Percentiles rank a stretch among this genome's conserved stretches.
Evolutionary conservation across 2,329 filamentous ascomycete species (phyloP).

Genomic region (Cladophialophora psammophila): DNA sequence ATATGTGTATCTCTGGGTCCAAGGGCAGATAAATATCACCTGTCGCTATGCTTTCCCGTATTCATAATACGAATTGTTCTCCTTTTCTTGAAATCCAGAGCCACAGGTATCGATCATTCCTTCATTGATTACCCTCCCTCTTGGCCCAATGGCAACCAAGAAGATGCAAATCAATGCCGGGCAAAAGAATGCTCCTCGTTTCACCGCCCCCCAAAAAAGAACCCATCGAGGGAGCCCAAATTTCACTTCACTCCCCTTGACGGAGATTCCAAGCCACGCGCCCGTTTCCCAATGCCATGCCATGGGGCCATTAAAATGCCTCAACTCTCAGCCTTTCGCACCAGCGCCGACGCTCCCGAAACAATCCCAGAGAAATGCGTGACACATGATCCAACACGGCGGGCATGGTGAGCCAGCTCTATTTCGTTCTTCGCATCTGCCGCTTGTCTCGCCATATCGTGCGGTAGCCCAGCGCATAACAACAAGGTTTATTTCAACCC

Average conservation of each 20-base stretch:
- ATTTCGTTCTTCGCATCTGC: neutral
- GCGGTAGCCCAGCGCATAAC: neutral
- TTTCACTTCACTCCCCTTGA: neutral
- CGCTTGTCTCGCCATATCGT: neutral
- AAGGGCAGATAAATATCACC: neutral
- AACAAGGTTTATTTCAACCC: constrained; percentile 71
- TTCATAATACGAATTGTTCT: neutral
- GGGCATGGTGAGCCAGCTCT: neutral
- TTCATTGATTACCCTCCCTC: neutral
- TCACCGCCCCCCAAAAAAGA: neutral
- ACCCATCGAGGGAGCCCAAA: neutral
- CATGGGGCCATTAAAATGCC: neutral
- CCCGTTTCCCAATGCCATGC: neutral
- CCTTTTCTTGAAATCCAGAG: neutral
- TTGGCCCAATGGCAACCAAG: neutral
- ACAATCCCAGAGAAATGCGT: constrained; percentile 1
- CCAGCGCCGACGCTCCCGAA: constrained; percentile 8
- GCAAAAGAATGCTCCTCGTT: neutral
- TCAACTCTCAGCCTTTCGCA: neutral
- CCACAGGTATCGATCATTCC: neutral
- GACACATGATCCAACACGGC: constrained; percentile 7
- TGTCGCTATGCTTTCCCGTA: neutral
- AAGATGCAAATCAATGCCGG: neutral
- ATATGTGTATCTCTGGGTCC: too few relatives aligned
- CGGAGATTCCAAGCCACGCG: neutral